These are phyloP conservation scores for Macadamia integrifolia DNA, from an alignment of 164 flowering plant genomes.

Conservation along the genomic window DNA sequence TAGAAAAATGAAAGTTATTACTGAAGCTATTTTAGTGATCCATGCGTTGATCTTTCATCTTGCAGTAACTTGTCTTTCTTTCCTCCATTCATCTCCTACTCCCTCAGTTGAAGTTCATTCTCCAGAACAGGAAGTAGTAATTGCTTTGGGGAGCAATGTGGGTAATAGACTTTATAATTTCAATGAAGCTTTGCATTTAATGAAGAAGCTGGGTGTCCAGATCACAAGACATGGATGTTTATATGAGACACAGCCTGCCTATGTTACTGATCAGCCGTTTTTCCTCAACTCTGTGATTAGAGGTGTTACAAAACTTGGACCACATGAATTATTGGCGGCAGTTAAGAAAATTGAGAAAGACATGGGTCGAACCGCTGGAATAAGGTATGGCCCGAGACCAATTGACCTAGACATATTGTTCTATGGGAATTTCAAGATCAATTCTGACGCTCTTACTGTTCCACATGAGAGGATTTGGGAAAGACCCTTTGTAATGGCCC, in stretches of 20 bases:
- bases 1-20: background rate
- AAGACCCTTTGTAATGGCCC: conserved; percentile 93
- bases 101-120: conserved; percentile 49
- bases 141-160: conserved; percentile 95
- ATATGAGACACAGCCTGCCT: conserved; percentile 90
- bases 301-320: conserved; percentile 65
- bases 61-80: conserved; percentile 31
- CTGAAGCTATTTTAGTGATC: background rate
- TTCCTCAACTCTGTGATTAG: conserved; percentile 94
- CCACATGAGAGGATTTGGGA: conserved; percentile 97
- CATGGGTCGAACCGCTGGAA: conserved; percentile 76
- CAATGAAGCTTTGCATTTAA: conserved; percentile 56
- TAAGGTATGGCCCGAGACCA: conserved; percentile 93
- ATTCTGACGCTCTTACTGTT: conserved; percentile 60
- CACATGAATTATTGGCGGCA: conserved; percentile 60
- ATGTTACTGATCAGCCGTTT: conserved; percentile 82
- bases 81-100: conserved; percentile 32
- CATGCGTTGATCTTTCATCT: background rate
- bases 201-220: conserved; percentile 63
- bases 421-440: conserved; percentile 62
- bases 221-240: conserved; percentile 76
- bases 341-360: conserved; percentile 83
- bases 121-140: conserved; percentile 74
- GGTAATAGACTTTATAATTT: conserved; percentile 73
- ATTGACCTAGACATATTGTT: conserved; percentile 89